Conservation (phyloP, 176 grass and related monocot species). For the Luzula sylvatica region DNA sequence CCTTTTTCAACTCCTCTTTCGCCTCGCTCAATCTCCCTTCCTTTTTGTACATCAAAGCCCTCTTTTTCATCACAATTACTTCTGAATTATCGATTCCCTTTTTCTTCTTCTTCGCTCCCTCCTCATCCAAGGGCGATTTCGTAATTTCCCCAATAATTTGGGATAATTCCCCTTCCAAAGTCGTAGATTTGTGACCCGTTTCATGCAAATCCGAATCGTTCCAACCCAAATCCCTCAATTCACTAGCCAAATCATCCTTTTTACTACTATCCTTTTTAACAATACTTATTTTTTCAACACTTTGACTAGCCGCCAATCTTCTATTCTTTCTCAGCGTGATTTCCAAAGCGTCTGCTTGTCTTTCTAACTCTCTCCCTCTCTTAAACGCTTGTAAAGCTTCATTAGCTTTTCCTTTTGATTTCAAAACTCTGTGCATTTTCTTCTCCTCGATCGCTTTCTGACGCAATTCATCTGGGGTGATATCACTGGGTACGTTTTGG, state of each 20-base stretch:
- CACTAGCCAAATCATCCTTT: conserved; percentile 64
- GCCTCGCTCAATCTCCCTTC: conserved; percentile 86
- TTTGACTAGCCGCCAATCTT: conserved; percentile 39
- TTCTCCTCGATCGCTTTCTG: conserved; percentile 88
- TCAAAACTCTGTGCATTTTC: conserved; percentile 60
- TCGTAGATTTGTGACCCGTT: conserved; percentile 31
- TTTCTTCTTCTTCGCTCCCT: conserved; percentile 19
- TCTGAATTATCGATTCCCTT: conserved; percentile 55
- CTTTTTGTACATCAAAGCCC: conserved; percentile 64
- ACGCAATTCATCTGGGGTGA: conserved; percentile 72
- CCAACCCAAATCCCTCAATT: conserved; percentile 90
- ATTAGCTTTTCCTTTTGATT: conserved; percentile 79
- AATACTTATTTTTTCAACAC: conserved; percentile 23
- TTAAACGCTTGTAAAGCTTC: conserved; percentile 88
- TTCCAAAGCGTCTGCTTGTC: conserved; percentile 68
- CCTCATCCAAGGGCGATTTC: conserved; percentile 41
- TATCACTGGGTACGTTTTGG: neutral
- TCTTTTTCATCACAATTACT: conserved; percentile 80
- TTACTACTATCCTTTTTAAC: conserved; percentile 50
- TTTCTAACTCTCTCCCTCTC: conserved; percentile 77
- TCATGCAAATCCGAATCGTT: conserved; percentile 78
- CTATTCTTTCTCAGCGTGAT: conserved; percentile 50
- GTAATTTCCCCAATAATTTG: conserved; percentile 67
- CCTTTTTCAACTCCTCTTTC: conserved; percentile 95
- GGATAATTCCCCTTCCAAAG: conserved; percentile 69